These are phyloP conservation scores for Kalmusia sp. DNA, from an alignment of 2,329 filamentous ascomycete species.

Conservation along the genomic window DNA sequence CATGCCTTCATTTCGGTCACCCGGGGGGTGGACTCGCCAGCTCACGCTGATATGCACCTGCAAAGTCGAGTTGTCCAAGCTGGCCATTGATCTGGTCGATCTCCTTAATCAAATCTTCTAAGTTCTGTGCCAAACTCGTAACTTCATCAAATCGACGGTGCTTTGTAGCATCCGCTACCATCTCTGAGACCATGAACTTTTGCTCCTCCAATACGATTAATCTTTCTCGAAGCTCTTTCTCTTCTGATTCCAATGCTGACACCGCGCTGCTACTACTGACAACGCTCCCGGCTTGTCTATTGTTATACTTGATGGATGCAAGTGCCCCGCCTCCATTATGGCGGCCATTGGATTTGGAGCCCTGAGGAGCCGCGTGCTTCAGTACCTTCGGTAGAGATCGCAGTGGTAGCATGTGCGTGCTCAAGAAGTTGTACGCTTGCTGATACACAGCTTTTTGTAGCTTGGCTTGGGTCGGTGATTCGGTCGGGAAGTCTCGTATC, in stretches of 20 bases:
- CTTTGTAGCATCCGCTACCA: constrained; percentile 79
- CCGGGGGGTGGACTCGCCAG: constrained; percentile 31
- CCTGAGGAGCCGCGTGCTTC: constrained; percentile 63
- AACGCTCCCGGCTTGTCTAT: constrained; percentile 60
- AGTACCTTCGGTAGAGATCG: constrained; percentile 60
- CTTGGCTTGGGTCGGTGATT: constrained; percentile 73
- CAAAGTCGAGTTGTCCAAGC: constrained; percentile 71
- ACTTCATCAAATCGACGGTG: constrained; percentile 87
- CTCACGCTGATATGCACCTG: constrained; percentile 54
- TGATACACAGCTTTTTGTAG: constrained; percentile 84
- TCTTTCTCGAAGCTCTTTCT: constrained; percentile 79
- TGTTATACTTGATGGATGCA: constrained; percentile 66
- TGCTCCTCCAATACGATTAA: constrained; percentile 90
- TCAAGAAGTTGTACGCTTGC: constrained; percentile 82
- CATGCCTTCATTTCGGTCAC: constrained; percentile 15
- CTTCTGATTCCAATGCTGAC: constrained; percentile 78
- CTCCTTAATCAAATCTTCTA: constrained; percentile 82
- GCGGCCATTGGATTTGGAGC: constrained; percentile 43
- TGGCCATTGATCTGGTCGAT: constrained; percentile 72
- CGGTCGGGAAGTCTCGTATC: constrained; percentile 78
- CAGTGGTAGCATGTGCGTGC: constrained; percentile 88
- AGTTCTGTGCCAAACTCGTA: constrained; percentile 76
- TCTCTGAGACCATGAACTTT: constrained; percentile 84
- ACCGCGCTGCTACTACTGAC: constrained; percentile 64
- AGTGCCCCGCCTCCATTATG: constrained; percentile 54